These are phyloP conservation scores for Tuber magnatum DNA, from an alignment of 495 filamentous ascomycete species.

Conservation along the genomic window DNA sequence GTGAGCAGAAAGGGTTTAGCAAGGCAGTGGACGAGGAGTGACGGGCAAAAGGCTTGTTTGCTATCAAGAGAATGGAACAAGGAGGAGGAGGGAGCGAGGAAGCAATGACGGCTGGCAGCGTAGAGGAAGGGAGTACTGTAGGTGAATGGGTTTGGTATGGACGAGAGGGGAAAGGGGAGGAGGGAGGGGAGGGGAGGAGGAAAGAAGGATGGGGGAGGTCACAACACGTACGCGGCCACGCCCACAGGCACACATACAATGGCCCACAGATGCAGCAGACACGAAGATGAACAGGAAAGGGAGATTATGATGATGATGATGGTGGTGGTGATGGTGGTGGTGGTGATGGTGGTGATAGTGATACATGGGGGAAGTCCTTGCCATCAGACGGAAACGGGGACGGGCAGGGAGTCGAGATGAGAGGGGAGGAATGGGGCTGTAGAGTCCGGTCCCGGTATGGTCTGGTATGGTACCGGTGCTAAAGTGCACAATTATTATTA, in stretches of 20 bases:
- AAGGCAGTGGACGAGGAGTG: background rate
- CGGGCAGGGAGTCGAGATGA: background rate
- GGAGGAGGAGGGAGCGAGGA: background rate
- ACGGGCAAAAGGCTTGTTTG: background rate
- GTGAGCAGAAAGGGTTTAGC: background rate
- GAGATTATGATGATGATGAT: background rate
- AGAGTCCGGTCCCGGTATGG: background rate
- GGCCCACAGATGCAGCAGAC: background rate
- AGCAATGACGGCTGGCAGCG: background rate
- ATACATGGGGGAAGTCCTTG: background rate
- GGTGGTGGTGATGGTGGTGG: background rate
- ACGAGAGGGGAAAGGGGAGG: background rate
- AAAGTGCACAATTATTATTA: background rate
- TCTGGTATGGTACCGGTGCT: background rate
- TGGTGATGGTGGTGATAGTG: background rate
- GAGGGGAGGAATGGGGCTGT: background rate
- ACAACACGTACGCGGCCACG: background rate
- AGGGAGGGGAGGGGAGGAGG: background rate
- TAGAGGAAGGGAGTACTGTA: background rate
- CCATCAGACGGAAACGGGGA: background rate
- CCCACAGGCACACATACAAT: background rate
- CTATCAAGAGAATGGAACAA: background rate
- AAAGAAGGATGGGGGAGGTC: background rate
- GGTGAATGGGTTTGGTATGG: background rate
- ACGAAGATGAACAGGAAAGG: background rate